These are phyloP conservation scores for Xylariaceae sp. DNA, from an alignment of 2,329 filamentous ascomycete species.

Conservation along the genomic window DNA sequence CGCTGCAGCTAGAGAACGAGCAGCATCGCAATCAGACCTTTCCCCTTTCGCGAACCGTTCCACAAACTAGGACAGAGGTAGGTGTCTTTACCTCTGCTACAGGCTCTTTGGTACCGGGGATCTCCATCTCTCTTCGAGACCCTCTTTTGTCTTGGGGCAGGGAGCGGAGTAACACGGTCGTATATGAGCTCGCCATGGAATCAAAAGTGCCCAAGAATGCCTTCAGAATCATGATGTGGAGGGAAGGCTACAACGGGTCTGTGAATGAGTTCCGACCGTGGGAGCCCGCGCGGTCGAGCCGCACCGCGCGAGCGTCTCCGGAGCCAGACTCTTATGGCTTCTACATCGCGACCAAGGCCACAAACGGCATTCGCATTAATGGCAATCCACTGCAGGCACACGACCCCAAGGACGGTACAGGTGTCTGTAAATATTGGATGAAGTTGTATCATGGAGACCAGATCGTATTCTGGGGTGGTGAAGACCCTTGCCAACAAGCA, in stretches of 20 bases:
- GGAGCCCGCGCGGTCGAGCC: conserved; percentile 48
- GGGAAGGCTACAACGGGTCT: conserved; percentile 59
- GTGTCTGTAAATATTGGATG: conserved; percentile 61
- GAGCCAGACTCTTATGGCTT: conserved; percentile 60
- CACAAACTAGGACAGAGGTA: conserved; percentile 44
- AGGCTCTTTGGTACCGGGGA: conserved; percentile 62
- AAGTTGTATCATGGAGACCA: conserved; percentile 74
- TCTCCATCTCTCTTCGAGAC: conserved; percentile 64
- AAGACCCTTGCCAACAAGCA: conserved; percentile 38
- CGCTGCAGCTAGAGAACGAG: conserved; percentile 37
- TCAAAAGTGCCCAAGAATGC: conserved; percentile 77
- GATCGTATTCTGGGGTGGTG: conserved; percentile 66
- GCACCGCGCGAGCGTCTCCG: conserved; percentile 32
- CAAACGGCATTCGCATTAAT: conserved; percentile 74
- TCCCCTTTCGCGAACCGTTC: conserved; percentile 34
- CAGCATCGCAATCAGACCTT: conserved; percentile 36
- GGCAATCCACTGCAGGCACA: conserved; percentile 60
- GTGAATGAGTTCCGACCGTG: conserved; percentile 52
- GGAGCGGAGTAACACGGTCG: conserved; percentile 62
- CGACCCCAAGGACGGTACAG: conserved; percentile 51
- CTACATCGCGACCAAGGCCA: conserved; percentile 77
- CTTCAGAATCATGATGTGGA: conserved; percentile 74
- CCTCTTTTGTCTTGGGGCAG: conserved; percentile 78
- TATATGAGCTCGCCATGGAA: conserved; percentile 63
- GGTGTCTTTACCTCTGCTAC: conserved; percentile 65